phyloP scores from a whole-genome alignment of 2,329 filamentous ascomycete genomes.

The Alternaria conjuncta region DNA sequence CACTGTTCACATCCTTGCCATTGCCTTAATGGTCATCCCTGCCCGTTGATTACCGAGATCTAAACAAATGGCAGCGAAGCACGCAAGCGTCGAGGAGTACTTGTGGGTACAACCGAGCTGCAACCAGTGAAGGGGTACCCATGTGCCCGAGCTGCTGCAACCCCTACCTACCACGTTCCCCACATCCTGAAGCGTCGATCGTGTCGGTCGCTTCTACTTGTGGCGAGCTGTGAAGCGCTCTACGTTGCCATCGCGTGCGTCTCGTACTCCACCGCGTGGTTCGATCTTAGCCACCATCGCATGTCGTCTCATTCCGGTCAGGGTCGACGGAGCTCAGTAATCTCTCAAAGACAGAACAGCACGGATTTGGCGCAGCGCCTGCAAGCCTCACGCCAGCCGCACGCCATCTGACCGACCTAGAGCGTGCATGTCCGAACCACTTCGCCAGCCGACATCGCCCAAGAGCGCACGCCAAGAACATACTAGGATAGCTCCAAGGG shows the following conservation, averaged over 20 bases:
- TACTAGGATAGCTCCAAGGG: conserved; percentile 1
- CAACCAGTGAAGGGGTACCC: conserved; percentile 22
- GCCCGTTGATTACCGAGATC: conserved; percentile 19
- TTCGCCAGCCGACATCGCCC: conserved; percentile 20
- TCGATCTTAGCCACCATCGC: conserved; percentile 26
- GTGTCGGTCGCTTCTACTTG: conserved; percentile 30
- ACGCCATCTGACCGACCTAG: conserved; percentile 18
- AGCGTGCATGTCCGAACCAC: conserved; percentile 1
- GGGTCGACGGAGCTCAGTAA: conserved; percentile 21
- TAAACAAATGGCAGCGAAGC: conserved; percentile 27
- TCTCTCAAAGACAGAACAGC: conserved; percentile 9
- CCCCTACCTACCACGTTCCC: conserved; percentile 35
- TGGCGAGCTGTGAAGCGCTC: conserved; percentile 19
- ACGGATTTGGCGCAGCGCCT: conserved; percentile 25
- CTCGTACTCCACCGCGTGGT: conserved; percentile 16
- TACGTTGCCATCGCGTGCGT: conserved; percentile 26
- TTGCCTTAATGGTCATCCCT: conserved; percentile 21
- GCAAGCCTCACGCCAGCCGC: conserved; percentile 30
- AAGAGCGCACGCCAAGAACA: conserved; percentile 6
- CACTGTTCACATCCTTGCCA: conserved; percentile 26
- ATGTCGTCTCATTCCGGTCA: conserved; percentile 20
- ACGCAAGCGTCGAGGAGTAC: conserved; percentile 26
- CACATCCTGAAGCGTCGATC: conserved; percentile 41
- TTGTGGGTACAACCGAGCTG: conserved; percentile 33
- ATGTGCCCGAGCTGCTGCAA: conserved; percentile 18